Base-by-base conservation (phyloP, 1,284 basidiomycete species). In the Sanghuangporus sanghuang region DNA sequence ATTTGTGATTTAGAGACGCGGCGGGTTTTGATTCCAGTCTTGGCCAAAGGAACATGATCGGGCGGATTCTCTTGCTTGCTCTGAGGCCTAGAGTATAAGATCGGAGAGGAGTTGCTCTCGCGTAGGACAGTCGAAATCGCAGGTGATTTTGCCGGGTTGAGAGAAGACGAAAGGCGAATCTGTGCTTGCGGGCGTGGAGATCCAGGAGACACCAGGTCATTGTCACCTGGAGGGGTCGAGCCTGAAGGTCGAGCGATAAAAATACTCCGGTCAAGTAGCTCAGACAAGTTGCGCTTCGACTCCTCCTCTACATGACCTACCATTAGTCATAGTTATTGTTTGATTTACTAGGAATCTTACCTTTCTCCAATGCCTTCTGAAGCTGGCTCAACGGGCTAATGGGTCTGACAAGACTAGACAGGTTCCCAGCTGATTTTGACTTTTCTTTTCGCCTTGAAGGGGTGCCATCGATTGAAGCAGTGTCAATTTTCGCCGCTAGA, bases 1-100 rank as follows among this genome's bases (percentile, higher is more conserved):
- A 57, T 61, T 57, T 89, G 82, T 1, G 87, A 90, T 72, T 91
- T 86, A 68, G 91, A 91, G 11, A 89, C 89, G 68, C 83, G 86
- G 2, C 89, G 89, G 9, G 86, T 86, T 70, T 86, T 90, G 46
- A 91, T 87, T 36, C 86, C 86, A 4, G 85, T 83, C 67, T 91
- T 91, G 11, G 87, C 85, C 44, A 32, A 32, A 3, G 44, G 44
- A n/a, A 46, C 21, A 14, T 5, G 21, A 46, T 18, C 14, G 6
- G 44, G 44, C 16, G n/a, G 11, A 58, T 82, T 82, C 74, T 91
- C 89, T 27, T 79, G 81, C 39, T 80, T 83, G 63, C 78, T 81
- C 59, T 79, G 80, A 0, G 86, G 85, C 0, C 85, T 81, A 64
- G 85, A 81, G 36, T 21, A 50, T 2, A 82, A 76, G 9, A 76